Percentiles rank a stretch among this genome's conserved stretches.
phyloP scores from a whole-genome alignment of 805 yeast species.

The Cyberlindnera saturnus region DNA sequence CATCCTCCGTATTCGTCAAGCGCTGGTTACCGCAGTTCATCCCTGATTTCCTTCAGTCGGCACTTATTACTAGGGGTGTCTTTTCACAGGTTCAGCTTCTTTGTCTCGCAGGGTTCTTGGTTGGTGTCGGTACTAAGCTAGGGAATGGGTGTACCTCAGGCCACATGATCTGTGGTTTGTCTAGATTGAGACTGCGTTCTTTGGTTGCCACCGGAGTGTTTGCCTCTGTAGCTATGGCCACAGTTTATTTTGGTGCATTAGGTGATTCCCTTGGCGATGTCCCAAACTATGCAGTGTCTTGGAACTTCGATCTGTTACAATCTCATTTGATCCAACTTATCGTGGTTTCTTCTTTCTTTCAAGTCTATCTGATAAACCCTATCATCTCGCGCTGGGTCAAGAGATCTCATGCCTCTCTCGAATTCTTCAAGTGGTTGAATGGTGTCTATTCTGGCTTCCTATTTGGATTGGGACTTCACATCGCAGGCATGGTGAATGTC shows the following conservation, averaged over 20 bases:
- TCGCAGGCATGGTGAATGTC: constrained; percentile 42
- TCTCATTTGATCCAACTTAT: constrained; percentile 2
- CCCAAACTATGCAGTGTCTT: constrained; percentile 4
- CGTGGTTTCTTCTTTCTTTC: constrained; percentile 1
- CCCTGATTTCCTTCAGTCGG: constrained; percentile 16
- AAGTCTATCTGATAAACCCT: constrained; percentile 27
- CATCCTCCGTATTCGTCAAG: constrained; percentile 23
- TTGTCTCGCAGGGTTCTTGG: constrained; percentile 33
- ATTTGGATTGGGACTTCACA: constrained; percentile 41
- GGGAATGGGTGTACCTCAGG: constrained; percentile 53
- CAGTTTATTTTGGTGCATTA: constrained; percentile 3
- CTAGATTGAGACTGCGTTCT: constrained; percentile 39
- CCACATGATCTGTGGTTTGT: constrained; percentile 46
- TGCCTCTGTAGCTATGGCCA: constrained; percentile 28
- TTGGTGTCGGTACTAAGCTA: constrained; percentile 41
- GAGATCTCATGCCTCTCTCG: not conserved
- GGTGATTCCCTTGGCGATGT: constrained; percentile 3
- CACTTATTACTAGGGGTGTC: constrained; percentile 1
- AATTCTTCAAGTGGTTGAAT: constrained; percentile 2
- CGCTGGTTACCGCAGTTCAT: constrained; percentile 24
- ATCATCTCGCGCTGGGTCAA: constrained; percentile 1
- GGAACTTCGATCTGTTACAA: constrained; percentile 3
- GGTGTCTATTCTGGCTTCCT: constrained; percentile 26
- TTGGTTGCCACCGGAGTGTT: constrained; percentile 39
- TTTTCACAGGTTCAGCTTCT: not conserved